Evolutionary conservation across 805 yeast genomes (phyloP).

Genomic region (Candida ortonii): DNA sequence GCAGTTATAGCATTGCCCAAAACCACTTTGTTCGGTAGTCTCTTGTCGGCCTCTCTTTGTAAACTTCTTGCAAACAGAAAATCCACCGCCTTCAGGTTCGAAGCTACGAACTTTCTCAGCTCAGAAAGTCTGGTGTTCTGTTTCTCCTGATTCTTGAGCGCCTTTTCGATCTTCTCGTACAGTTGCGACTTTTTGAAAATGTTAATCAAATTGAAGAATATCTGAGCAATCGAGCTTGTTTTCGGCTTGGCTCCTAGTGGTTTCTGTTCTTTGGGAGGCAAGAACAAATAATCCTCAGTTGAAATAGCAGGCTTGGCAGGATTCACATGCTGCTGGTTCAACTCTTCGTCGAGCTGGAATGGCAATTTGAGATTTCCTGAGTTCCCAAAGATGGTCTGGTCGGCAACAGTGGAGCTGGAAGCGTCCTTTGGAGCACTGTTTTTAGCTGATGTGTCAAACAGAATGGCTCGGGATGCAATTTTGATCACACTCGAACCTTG

Average conservation of each 20-base stretch:
- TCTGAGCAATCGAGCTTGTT: no score
- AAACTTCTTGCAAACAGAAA: slow-evolving; percentile 37
- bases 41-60: slow-evolving; percentile 54
- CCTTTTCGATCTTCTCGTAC: slow-evolving; percentile 4
- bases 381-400: slow-evolving; percentile 27
- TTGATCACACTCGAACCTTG: slow-evolving; percentile 58
- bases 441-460: slow-evolving; percentile 21
- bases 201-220: not conserved
- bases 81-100: slow-evolving; percentile 28
- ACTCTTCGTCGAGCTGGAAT: slow-evolving; percentile 15
- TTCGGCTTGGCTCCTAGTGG: slow-evolving; percentile 3
- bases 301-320: no score
- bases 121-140: not conserved
- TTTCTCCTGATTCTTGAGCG: slow-evolving; percentile 1
- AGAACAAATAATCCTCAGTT: slow-evolving; percentile 4
- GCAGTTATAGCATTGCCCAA: slow-evolving; percentile 64
- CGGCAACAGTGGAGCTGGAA: slow-evolving; percentile 3
- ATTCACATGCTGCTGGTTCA: slow-evolving; percentile 3
- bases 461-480: slow-evolving; percentile 29
- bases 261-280: slow-evolving; percentile 4
- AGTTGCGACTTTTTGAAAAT: slow-evolving; percentile 6
- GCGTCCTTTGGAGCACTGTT: not conserved
- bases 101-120: slow-evolving; percentile 3
- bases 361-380: slow-evolving; percentile 19
- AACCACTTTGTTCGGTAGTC: slow-evolving; percentile 56